Evolutionary conservation across 306 rosid species (phyloP), one percentile per base, ranked within the genome.

Genomic region (Rosa chinensis): DNA sequence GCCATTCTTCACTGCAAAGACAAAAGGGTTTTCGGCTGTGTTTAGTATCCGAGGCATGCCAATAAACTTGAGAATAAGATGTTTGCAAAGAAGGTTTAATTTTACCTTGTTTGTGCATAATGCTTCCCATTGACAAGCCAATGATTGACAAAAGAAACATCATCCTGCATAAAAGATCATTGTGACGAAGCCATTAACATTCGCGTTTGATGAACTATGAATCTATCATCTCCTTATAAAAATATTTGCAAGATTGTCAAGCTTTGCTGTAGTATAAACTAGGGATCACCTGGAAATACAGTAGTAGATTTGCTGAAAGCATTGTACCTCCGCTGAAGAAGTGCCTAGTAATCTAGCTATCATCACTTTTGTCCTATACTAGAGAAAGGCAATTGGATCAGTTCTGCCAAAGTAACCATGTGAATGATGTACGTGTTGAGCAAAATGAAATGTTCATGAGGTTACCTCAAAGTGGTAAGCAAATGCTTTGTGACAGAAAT

Each of bases 381-480:
- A 47, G 74, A 78, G 20, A 58, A 59, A 35, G 66, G 68, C 50
- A 43, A 52, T 2, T 35, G 45, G 0, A 16, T 66, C 17, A 66
- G 23, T 16, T 66, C 44, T 37, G 70, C 21, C 43, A 6, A 37
- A 52, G 13, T 58, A 50, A 25, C 55, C 42, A 5, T 53, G 21
- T 53, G 49, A 23, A 53, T 0, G 52, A 77, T 28, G 25, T 17
- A 25, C 25, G 25, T 25, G 53, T 39, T 58, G 25, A 70, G 35
- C 59, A 23, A 16, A 47, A 32, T 37, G 14, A 66, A 49, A 80
- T 20, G 55, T 58, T 42, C 53, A 23, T 59, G 10, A 56, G 44
- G 66, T 74, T 68, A 94, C 99, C 99, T 94, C 97, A 84, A 85
- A 94, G 86, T 94, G 97, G 80, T 92, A 94, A 77, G 99, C 97